Evolutionary conservation across 495 filamentous ascomycete species (phyloP).

Genomic region (Penicillium samsonianum): DNA sequence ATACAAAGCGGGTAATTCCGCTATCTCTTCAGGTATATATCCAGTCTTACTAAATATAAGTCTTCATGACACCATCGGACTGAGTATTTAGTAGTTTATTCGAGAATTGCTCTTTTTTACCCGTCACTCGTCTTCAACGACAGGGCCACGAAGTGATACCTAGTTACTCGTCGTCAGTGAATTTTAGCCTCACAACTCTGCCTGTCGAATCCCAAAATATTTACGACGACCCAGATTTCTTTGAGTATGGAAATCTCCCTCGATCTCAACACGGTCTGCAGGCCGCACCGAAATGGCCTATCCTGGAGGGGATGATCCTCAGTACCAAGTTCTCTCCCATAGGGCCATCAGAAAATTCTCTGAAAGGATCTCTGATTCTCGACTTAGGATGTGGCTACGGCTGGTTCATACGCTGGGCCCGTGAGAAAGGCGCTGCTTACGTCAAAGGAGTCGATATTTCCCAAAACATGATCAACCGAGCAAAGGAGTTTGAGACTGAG

Average conservation of each 20-base stretch:
- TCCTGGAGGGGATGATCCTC: slow-evolving; percentile 20
- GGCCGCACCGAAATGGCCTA: slow-evolving; percentile 27
- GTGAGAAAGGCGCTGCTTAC: slow-evolving; percentile 12
- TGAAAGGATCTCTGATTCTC: slow-evolving; percentile 8
- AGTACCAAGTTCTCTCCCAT: not conserved
- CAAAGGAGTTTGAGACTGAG: too few relatives aligned
- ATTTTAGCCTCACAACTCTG: slow-evolving; percentile 4
- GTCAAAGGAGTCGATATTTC: slow-evolving; percentile 25
- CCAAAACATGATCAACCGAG: slow-evolving; percentile 29
- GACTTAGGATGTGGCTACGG: slow-evolving; percentile 31
- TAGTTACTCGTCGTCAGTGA: too few relatives aligned
- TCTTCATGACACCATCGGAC: too few relatives aligned
- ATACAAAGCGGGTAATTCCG: not conserved
- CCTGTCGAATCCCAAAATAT: slow-evolving; percentile 23
- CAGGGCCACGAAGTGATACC: too few relatives aligned
- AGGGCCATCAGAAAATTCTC: not conserved
- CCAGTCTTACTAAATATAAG: too few relatives aligned
- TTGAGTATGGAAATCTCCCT: slow-evolving; percentile 22
- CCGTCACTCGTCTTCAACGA: too few relatives aligned
- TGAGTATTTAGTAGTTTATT: too few relatives aligned
- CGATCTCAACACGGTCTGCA: slow-evolving; percentile 26
- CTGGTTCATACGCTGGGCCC: slow-evolving; percentile 31
- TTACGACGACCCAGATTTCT: slow-evolving; percentile 28
- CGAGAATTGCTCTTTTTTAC: too few relatives aligned
- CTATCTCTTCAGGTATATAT: not conserved